Conservation (phyloP, 768 basidiomycete species). For the Termitomyces sp. region DNA sequence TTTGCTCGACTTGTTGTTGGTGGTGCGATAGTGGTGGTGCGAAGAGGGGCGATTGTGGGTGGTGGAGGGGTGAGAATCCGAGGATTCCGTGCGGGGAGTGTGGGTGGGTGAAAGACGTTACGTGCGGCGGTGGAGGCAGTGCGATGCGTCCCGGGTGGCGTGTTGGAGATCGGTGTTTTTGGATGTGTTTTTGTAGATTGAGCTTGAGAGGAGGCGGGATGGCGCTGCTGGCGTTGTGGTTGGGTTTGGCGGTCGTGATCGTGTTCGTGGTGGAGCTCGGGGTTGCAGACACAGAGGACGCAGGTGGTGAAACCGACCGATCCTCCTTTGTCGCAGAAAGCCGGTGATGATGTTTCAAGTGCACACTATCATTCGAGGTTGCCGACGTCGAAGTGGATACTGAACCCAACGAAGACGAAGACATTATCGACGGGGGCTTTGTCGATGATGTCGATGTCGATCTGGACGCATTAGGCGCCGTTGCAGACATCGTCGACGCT, state of each 20-base stretch:
- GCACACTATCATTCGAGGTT: not conserved
- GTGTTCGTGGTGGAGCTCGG: not conserved
- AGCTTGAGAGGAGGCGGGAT: constrained; percentile 26
- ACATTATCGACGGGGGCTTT: not conserved
- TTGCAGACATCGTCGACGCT: not conserved
- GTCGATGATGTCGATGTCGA: constrained; percentile 14
- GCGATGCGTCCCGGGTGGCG: constrained; percentile 69
- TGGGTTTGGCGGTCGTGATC: not conserved
- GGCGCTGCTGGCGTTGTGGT: constrained; percentile 31
- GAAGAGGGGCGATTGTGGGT: constrained; percentile 30
- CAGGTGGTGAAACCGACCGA: not conserved
- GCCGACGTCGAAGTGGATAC: constrained; percentile 9
- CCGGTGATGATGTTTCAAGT: not conserved
- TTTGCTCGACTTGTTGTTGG: constrained; percentile 23
- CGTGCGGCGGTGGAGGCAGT: constrained; percentile 53
- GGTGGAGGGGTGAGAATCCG: constrained; percentile 24
- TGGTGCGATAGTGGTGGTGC: constrained; percentile 20
- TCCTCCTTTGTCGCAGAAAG: not conserved
- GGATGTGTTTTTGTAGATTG: constrained; percentile 6
- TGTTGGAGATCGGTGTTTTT: constrained; percentile 16
- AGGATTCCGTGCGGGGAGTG: constrained; percentile 20
- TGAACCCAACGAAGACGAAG: constrained; percentile 2
- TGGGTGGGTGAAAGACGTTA: constrained; percentile 29
- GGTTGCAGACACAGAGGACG: not conserved
- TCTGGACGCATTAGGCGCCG: constrained; percentile 5